These are phyloP conservation scores for Cymbidium sinense DNA, from an alignment of 106 monocot genomes.

Conservation along the genomic window DNA sequence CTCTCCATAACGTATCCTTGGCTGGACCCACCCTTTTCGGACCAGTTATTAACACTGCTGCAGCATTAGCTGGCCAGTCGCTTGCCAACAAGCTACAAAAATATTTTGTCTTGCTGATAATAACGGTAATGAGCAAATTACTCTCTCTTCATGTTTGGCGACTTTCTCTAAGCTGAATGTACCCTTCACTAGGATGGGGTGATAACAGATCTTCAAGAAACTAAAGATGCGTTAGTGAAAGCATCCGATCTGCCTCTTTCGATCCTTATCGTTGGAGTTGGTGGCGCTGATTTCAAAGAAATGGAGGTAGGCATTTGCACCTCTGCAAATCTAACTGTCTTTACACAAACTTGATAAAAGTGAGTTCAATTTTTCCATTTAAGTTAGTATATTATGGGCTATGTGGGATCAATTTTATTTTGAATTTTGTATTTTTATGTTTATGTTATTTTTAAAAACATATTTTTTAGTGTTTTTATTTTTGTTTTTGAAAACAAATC, in stretches of 20 bases:
- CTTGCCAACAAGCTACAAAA: slow-evolving; percentile 34
- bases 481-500: too few species aligned
- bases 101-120: slow-evolving; percentile 77
- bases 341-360: neutral
- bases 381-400: too few species aligned
- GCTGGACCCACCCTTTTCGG: slow-evolving; percentile 95
- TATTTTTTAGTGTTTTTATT: too few species aligned
- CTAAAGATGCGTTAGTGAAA: slow-evolving; percentile 76
- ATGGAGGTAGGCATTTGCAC: slow-evolving; percentile 59
- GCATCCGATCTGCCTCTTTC: slow-evolving; percentile 91
- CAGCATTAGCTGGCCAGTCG: slow-evolving; percentile 61
- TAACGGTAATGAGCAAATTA: slow-evolving; percentile 46
- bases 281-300: slow-evolving; percentile 86
- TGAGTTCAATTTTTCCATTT: neutral
- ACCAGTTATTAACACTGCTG: slow-evolving; percentile 65
- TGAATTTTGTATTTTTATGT: neutral
- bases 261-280: slow-evolving; percentile 89
- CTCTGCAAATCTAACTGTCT: neutral
- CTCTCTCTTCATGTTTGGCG: neutral
- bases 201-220: slow-evolving; percentile 90
- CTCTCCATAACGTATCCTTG: slow-evolving; percentile 80
- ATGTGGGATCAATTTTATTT: too few species aligned
- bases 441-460: too few species aligned
- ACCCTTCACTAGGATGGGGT: slow-evolving; percentile 68
- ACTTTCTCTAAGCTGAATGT: slow-evolving; percentile 12